A percentile compares a stretch with the other conserved stretches of the same genome.
phyloP scores from a whole-genome alignment of 1,284 basidiomycete species.

The Ustilago nuda region DNA sequence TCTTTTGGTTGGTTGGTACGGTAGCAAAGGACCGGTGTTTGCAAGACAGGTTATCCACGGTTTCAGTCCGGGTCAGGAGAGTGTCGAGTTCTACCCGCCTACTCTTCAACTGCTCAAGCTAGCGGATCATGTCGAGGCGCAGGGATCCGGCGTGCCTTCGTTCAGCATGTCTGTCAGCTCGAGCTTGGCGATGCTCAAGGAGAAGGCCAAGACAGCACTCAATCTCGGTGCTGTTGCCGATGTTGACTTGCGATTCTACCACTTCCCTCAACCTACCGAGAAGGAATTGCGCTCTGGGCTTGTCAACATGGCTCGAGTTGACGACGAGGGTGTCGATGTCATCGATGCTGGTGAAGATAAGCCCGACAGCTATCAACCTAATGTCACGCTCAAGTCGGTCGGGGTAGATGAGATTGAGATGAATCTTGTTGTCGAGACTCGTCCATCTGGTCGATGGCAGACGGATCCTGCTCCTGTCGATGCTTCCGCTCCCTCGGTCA shows the following conservation, averaged over 20 bases:
- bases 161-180: slow-evolving; percentile 55
- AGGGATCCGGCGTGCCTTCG: slow-evolving; percentile 53
- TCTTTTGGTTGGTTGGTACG: slow-evolving; percentile 80
- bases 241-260: slow-evolving; percentile 48
- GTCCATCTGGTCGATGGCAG: slow-evolving; percentile 57
- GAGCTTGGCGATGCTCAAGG: slow-evolving; percentile 56
- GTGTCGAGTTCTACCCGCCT: slow-evolving; percentile 84
- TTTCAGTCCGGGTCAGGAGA: slow-evolving; percentile 69
- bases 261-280: slow-evolving; percentile 40
- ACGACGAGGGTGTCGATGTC: slow-evolving; percentile 55
- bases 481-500: slow-evolving; percentile 24
- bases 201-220: slow-evolving; percentile 49
- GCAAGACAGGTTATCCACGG: slow-evolving; percentile 77
- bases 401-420: slow-evolving; percentile 65
- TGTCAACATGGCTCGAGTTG: slow-evolving; percentile 14
- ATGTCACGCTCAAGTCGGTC: slow-evolving; percentile 38
- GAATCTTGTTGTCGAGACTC: slow-evolving; percentile 66
- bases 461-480: slow-evolving; percentile 42
- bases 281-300: slow-evolving; percentile 29
- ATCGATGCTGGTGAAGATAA: slow-evolving; percentile 52
- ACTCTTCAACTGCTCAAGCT: slow-evolving; percentile 75
- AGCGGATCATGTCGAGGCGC: slow-evolving; percentile 53
- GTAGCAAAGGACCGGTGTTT: slow-evolving; percentile 74
- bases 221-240: slow-evolving; percentile 36
- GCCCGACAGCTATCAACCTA: slow-evolving; percentile 52